Percentiles rank a stretch among this genome's conserved stretches.
Evolutionary conservation across 495 filamentous ascomycete genomes (phyloP).

Genomic region (Lasiosphaeria ovina): DNA sequence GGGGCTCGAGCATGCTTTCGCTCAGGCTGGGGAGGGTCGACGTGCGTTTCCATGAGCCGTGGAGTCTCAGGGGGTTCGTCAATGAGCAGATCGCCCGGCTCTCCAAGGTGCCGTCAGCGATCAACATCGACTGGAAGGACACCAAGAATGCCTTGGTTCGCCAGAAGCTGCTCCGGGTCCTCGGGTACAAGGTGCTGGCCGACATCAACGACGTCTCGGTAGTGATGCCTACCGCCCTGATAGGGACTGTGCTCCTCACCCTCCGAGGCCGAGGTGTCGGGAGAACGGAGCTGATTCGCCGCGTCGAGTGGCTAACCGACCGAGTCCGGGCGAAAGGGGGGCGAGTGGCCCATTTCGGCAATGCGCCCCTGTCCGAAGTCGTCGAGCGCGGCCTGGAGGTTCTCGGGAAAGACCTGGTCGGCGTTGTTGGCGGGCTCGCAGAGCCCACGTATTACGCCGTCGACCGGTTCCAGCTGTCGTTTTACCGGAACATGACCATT

Average conservation of each 20-base stretch:
- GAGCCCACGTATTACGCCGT: conserved; percentile 92
- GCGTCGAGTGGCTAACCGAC: conserved; percentile 86
- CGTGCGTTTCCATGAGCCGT: conserved; percentile 92
- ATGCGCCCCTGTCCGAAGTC: conserved; percentile 71
- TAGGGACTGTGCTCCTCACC: conserved; percentile 90
- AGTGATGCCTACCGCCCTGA: conserved; percentile 94
- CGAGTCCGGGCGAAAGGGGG: conserved; percentile 83
- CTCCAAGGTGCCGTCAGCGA: conserved; percentile 37
- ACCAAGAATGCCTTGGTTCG: conserved; percentile 45
- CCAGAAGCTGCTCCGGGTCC: conserved; percentile 68
- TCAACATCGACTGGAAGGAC: conserved; percentile 42
- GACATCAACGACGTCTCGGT: conserved; percentile 96
- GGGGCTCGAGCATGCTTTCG: conserved; percentile 79
- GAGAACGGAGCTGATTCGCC: conserved; percentile 75
- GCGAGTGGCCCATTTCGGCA: conserved; percentile 88
- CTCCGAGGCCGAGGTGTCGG: conserved; percentile 90
- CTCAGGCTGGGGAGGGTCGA: conserved; percentile 89
- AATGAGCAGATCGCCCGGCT: conserved; percentile 62
- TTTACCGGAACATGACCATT: conserved; percentile 99
- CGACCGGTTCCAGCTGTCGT: conserved; percentile 93
- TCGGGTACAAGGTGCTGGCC: conserved; percentile 87
- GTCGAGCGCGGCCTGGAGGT: conserved; percentile 89
- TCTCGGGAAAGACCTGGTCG: conserved; percentile 82
- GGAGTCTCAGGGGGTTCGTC: conserved; percentile 81
- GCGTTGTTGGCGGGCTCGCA: conserved; percentile 69